Evolutionary conservation across 305 asterid genomes (phyloP), one percentile per base, ranked within the genome.

Genomic region (Lippia alba): DNA sequence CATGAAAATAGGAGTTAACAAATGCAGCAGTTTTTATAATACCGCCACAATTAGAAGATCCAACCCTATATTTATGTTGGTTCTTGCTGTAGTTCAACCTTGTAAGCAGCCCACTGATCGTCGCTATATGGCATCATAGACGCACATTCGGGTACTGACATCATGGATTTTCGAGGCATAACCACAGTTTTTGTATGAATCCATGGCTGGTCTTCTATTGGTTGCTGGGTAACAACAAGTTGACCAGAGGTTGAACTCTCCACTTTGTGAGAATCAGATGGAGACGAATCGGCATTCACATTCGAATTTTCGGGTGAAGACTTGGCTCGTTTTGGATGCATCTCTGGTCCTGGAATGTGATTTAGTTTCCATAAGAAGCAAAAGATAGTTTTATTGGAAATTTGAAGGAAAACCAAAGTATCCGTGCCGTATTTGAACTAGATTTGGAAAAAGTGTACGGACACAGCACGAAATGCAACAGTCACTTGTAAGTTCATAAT

Each of bases 81-180:
- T 56, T 78, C 54, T 20, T 69, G 71, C 44, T 79, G 45, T 51
- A 45, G 10, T 17, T 61, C 66, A 58, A 78, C 59, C 67, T 61
- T 67, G 66, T 70, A 78, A 1, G 87, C 96, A 14, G 87, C 76
- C 91, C 92, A 89, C 40, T 76, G 56, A n/a, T 77, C 81, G 54
- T 86, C 71, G 57, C 89, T 77, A 54, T 16, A 80, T 4, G 92
- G 73, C 88, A 75, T 65, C 56, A 80, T 44, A 4, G 76, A 15
- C 46, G 89, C 88, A 6, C 74, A 44, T 20, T 67, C 74, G 0
- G 91, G 93, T 57, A 82, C 51, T 20, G 74, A 71, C 78, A 70
- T 16, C 56, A 56, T 62, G 6, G 72, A 41, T 18, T 64, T 73
- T 36, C 79, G 79, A 0, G 94, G 83, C 2, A 17, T 70, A 51